Conservation (phyloP, 768 basidiomycete genomes). For the Rhodotorula paludigena region DNA sequence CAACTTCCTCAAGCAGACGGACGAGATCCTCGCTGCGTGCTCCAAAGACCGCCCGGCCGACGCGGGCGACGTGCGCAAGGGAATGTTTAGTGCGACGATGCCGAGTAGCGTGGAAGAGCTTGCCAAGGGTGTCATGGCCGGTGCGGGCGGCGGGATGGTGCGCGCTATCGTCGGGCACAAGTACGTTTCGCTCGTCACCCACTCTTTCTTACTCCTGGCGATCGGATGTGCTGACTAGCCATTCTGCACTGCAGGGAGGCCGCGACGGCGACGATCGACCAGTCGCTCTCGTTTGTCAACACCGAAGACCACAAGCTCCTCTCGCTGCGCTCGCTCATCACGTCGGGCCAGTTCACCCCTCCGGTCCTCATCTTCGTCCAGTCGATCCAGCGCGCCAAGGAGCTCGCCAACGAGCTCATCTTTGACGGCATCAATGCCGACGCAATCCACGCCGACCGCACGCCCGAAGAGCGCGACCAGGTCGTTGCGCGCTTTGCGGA, state of each 20-base stretch:
- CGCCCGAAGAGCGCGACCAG: constrained; percentile 78
- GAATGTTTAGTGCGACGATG: constrained; percentile 90
- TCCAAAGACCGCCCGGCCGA: constrained; percentile 51
- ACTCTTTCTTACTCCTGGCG: not conserved
- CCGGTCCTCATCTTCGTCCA: constrained; percentile 92
- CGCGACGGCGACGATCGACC: constrained; percentile 81
- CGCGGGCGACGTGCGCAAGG: constrained; percentile 63
- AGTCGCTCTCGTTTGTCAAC: constrained; percentile 83
- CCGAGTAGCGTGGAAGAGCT: constrained; percentile 81
- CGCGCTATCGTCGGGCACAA: constrained; percentile 95
- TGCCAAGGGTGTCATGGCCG: constrained; percentile 71
- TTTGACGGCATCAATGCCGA: constrained; percentile 74
- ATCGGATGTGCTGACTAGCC: not conserved
- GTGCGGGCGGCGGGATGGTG: constrained; percentile 59
- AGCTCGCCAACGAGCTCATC: constrained; percentile 74
- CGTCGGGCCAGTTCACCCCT: constrained; percentile 67
- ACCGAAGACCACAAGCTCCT: constrained; percentile 92
- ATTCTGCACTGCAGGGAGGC: constrained; percentile 63
- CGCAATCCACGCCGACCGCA: constrained; percentile 84
- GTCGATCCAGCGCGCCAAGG: constrained; percentile 57
- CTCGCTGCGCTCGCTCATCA: constrained; percentile 72
- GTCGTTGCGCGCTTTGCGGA: constrained; percentile 75
- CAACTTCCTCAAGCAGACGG: constrained; percentile 81
- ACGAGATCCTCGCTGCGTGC: constrained; percentile 79
- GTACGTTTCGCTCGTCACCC: too few relatives aligned